Percentiles rank a stretch among this genome's conserved stretches.
These are phyloP conservation scores for Pneumocystis carinii DNA, from an alignment of 1,139 yeast genomes.

Conservation along the genomic window DNA sequence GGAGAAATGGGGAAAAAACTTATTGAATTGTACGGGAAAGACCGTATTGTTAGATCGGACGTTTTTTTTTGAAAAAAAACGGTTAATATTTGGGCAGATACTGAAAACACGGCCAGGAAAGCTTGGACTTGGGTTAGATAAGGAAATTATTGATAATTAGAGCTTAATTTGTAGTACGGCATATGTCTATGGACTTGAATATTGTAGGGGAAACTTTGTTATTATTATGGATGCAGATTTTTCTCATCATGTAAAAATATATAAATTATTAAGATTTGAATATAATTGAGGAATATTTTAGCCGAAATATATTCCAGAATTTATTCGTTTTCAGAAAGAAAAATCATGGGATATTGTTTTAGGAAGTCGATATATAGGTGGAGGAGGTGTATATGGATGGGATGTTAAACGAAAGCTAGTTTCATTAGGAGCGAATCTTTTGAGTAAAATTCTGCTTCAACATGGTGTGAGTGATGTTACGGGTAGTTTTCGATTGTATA, in stretches of 20 bases:
- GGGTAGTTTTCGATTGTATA: conserved; percentile 65
- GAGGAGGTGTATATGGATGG: conserved; percentile 81
- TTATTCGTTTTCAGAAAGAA: conserved; percentile 52
- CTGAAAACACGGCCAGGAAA: conserved; percentile 66
- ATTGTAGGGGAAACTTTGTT: conserved; percentile 58
- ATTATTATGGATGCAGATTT: conserved; percentile 80
- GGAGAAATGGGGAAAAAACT: conserved; percentile 58
- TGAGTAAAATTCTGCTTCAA: conserved; percentile 56
- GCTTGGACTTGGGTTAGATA: conserved; percentile 45
- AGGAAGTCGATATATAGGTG: conserved; percentile 71
- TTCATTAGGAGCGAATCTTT: conserved; percentile 67
- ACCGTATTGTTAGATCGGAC: conserved; percentile 35
- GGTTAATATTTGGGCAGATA: conserved; percentile 2
- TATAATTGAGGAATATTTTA: conserved; percentile 26
- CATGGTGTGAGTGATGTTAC: conserved; percentile 66
- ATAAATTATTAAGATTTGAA: neutral
- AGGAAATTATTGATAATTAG: neutral
- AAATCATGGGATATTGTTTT: conserved; percentile 62
- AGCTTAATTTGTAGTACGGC: conserved; percentile 34
- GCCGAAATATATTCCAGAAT: conserved; percentile 66
- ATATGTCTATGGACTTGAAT: conserved; percentile 63
- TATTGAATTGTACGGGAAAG: conserved; percentile 45
- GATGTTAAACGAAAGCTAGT: conserved; percentile 67
- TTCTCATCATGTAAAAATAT: conserved; percentile 35
- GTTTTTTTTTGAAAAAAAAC: neutral